Percentiles rank a stretch among this genome's conserved stretches.
phyloP scores from a whole-genome alignment of 805 yeast species.

The Saturnispora zaruensis region DNA sequence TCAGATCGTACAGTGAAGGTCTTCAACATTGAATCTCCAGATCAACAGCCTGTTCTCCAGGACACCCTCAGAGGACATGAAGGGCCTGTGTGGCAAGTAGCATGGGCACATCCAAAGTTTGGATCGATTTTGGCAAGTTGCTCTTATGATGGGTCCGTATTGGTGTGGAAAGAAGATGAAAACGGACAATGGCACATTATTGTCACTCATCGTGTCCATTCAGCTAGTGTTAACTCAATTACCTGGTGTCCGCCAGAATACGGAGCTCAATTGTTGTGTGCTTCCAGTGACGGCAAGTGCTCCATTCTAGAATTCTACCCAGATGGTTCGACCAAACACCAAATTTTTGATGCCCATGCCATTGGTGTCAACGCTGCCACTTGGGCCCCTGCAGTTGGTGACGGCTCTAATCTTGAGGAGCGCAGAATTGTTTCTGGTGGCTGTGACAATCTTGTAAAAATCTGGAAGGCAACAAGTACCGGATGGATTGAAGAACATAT shows the following conservation, averaged over 20 bases:
- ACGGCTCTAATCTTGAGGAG: constrained; percentile 13
- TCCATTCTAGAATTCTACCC: constrained; percentile 87
- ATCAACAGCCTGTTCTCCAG: constrained; percentile 51
- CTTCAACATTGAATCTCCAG: constrained; percentile 83
- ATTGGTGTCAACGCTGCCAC: constrained; percentile 92
- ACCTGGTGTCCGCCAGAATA: constrained; percentile 97
- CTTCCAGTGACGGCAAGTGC: constrained; percentile 88
- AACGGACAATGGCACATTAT: constrained; percentile 81
- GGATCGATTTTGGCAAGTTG: constrained; percentile 92
- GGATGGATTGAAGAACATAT: constrained; percentile 66
- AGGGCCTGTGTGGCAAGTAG: constrained; percentile 98
- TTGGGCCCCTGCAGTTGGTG: constrained; percentile 70
- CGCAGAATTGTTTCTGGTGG: constrained; percentile 84
- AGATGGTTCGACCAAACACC: constrained; percentile 69
- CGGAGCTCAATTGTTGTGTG: constrained; percentile 84
- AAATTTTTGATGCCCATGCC: constrained; percentile 70
- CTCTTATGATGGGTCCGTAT: constrained; percentile 89
- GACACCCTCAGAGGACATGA: constrained; percentile 91
- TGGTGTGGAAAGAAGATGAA: constrained; percentile 86
- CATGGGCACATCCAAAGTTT: constrained; percentile 98
- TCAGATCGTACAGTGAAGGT: constrained; percentile 94
- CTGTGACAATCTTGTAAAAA: constrained; percentile 84
- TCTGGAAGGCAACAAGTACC: constrained; percentile 61
- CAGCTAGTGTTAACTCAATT: constrained; percentile 90
- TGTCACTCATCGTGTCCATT: constrained; percentile 80